Base-by-base conservation (phyloP, 2,329 filamentous ascomycete genomes). In the Calycina herbarum region DNA sequence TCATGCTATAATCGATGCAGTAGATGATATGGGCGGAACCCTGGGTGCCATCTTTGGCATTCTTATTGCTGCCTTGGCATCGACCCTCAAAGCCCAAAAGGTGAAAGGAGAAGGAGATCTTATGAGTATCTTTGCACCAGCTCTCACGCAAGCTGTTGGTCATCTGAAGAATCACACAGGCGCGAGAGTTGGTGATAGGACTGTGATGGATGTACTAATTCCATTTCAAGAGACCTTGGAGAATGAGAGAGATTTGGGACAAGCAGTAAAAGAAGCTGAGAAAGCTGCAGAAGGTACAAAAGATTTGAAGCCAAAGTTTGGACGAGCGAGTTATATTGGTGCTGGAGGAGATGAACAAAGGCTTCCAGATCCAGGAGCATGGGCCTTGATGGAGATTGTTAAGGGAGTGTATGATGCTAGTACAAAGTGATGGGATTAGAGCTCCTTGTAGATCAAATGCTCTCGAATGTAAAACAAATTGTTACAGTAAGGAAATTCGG, bases 301-400 rank as follows among this genome's bases (percentile, higher is more conserved):
- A 68, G 82, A 80, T n/a, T 82, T 85, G 82, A 80, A 82, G 71
- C 82, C 83, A 45, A 83, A 79, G 69, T 75, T 86, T 65, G 83
- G 83, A 33, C 76, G 83, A 66, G 82, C 82, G 33, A 83, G 84
- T 51, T 86, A 86, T 69, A 68, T 75, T 79, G 85, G 51, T 79
- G 79, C 48, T 78, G 48, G 79, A 78, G 10, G 82, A 78, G 74
- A 78, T 82, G 72, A 79, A 78, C 64, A 68, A 81, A 68, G 59
- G 62, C 83, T 71, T 8, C 82, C 83, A n/a, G 83, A 86, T 78
- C 83, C 83, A 15, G 83, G 83, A 24, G 83, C 83, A 15, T 79
- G 83, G 72, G 83, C 83, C n/a, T 73, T 85, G 33, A 79, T 81
- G 66, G 69, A 68, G 35, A 68, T 71, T 60, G 67, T 73, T 17